Percentiles rank a stretch among this genome's conserved stretches.
Conservation (phyloP, 2,329 filamentous ascomycete genomes). For the Talaromyces sp. region DNA sequence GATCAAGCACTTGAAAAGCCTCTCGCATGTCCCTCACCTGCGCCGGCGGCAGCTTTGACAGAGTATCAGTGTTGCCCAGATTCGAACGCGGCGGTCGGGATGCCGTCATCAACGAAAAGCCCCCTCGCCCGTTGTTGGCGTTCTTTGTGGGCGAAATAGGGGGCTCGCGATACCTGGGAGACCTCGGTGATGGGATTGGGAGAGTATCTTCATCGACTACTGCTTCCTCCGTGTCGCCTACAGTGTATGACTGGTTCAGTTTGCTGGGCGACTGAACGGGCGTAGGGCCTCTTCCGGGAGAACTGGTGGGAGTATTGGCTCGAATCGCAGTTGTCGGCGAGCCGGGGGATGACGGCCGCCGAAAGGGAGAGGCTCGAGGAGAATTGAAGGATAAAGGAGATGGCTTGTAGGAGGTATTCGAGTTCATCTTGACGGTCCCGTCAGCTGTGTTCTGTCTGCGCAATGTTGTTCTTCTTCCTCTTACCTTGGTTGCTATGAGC, state of each 20-base stretch:
- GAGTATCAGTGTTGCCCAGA: slow-evolving; percentile 24
- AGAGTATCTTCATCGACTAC: slow-evolving; percentile 19
- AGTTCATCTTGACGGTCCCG: slow-evolving; percentile 32
- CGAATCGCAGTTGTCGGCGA: slow-evolving; percentile 53
- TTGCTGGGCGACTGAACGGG: slow-evolving; percentile 43
- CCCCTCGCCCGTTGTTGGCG: slow-evolving; percentile 19
- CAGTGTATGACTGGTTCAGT: slow-evolving; percentile 41
- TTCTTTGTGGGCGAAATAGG: slow-evolving; percentile 36
- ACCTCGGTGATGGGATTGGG: slow-evolving; percentile 20
- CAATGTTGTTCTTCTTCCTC: not conserved
- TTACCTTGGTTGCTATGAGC: not conserved
- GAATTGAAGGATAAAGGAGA: slow-evolving; percentile 67
- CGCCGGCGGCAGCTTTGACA: slow-evolving; percentile 60
- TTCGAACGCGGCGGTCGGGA: slow-evolving; percentile 18
- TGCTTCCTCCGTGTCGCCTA: slow-evolving; percentile 34
- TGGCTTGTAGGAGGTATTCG: slow-evolving; percentile 61
- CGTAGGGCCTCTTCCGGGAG: slow-evolving; percentile 34
- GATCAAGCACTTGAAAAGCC: slow-evolving; percentile 87
- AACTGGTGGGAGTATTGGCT: slow-evolving; percentile 44
- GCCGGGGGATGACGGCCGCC: slow-evolving; percentile 58
- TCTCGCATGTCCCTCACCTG: slow-evolving; percentile 86
- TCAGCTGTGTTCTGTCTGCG: not conserved
- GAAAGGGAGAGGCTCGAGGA: slow-evolving; percentile 63
- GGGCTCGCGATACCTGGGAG: slow-evolving; percentile 31
- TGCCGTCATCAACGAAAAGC: slow-evolving; percentile 23